Percentiles rank a stretch among this genome's conserved stretches.
Conservation (phyloP, 352 stramenopile species). For the Stramenopiles sp. region DNA sequence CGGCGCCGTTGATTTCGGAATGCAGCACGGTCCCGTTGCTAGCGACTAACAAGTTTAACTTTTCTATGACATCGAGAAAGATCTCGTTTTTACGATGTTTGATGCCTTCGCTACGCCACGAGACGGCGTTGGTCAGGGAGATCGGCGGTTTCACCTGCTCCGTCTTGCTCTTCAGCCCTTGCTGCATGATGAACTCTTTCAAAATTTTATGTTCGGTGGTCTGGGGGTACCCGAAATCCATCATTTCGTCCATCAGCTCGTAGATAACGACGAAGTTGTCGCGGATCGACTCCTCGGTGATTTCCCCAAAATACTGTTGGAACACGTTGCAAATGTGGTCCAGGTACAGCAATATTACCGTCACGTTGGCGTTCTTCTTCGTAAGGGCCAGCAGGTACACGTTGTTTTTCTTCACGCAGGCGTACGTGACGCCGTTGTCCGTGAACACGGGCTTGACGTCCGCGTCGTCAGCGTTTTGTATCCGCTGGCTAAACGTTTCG, state of each 20-base stretch:
- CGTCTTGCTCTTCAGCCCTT: conserved; percentile 63
- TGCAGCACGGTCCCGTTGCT: conserved; percentile 92
- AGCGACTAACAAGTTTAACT: conserved; percentile 82
- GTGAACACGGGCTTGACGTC: conserved; percentile 82
- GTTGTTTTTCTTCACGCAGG: conserved; percentile 95
- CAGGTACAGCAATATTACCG: conserved; percentile 79
- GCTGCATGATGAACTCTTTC: conserved; percentile 87
- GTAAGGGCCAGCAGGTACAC: conserved; percentile 95
- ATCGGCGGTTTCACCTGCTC: conserved; percentile 45
- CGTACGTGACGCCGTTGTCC: conserved; percentile 70
- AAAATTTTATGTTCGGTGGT: conserved; percentile 61
- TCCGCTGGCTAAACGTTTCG: conserved; percentile 59
- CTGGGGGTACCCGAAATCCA: conserved; percentile 98
- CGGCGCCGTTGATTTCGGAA: conserved; percentile 88
- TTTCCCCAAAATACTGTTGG: conserved; percentile 96
- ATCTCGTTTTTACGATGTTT: conserved; percentile 99
- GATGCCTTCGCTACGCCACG: conserved; percentile 93
- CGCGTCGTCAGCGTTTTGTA: conserved; percentile 77
- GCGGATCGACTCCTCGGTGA: conserved; percentile 96
- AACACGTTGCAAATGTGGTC: conserved; percentile 80
- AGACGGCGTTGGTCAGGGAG: conserved; percentile 94
- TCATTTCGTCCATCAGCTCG: conserved; percentile 97
- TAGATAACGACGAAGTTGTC: conserved; percentile 99
- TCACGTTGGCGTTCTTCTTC: conserved; percentile 95
- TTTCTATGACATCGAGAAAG: conserved; percentile 94